Base-by-base conservation (phyloP, 2,329 filamentous ascomycete species). In the Hansfordia pulvinata region DNA sequence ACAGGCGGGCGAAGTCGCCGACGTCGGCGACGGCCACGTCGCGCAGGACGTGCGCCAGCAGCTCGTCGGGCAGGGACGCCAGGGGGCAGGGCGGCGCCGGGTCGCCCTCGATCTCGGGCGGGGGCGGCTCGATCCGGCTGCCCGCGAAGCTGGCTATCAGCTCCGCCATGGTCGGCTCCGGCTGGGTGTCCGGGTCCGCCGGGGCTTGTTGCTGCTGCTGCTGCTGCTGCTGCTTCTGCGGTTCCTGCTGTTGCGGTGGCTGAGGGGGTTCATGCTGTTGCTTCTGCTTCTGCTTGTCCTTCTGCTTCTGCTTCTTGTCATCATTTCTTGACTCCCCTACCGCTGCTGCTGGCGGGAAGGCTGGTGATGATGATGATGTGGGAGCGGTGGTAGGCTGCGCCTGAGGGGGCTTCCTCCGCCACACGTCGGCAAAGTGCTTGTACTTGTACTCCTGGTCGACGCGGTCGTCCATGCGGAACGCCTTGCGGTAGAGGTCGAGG, bases 371-470 rank as follows among this genome's bases (percentile, higher is more conserved):
- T 6, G 23, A 24, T 10, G 23, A 16, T 4, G 37, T 29, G 20
- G 34, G 30, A 29, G 19, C 27, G 22, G 20, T n/a, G 6, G 27
- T 8, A 17, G 21, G 16, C 15, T 31, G 29, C 8, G 29, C 34
- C 8, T 39, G 32, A 17, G 36, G 36, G 4, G 46, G 36, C 6
- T 56, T 53, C 44, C 69, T 75, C 34, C 63, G 54, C 35, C 60
- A 54, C 8, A 69, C 65, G 20, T 70, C 62, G 3, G 86, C 79
- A 43, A 90, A 94, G 54, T 96, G 76, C 56, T 96, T 96, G 43
- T 83, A 78, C 42, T 82, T 81, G 58, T 94, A 98, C 30, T 69
- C 64, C 42, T 82, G 72, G 49, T 98, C 85, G 27, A 98, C 88
- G 10, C 64, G 61, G 30, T 76, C 65, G 47, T 96, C 90, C 52